Conservation (phyloP, 148 eudicot species). For the Polygonum aviculare region DNA sequence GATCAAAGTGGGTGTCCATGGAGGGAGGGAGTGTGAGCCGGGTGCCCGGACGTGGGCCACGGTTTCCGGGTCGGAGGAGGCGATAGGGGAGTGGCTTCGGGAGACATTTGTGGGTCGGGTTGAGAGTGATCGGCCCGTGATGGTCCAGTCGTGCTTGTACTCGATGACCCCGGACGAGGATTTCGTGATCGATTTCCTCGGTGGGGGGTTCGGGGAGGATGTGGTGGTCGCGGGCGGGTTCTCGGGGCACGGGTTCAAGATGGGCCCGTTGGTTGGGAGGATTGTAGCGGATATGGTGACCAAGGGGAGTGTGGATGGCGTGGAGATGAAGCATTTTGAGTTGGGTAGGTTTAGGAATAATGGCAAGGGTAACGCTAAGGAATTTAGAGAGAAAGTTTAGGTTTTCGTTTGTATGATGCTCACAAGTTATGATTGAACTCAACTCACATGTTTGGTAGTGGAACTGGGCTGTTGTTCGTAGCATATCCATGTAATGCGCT, state of each 20-base stretch:
- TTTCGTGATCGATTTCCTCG: conserved; percentile 32
- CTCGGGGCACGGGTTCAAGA: conserved; percentile 96
- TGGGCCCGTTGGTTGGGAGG: conserved; percentile 76
- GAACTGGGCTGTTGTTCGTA: too few relatives aligned
- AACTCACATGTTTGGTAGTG: too few relatives aligned
- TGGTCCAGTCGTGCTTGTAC: conserved; percentile 69
- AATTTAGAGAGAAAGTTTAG: conserved; percentile 51
- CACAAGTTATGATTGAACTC: too few relatives aligned
- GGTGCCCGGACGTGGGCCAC: conserved; percentile 49
- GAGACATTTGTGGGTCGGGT: conserved; percentile 43
- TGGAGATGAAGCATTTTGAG: conserved; percentile 47
- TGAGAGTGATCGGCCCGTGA: conserved; percentile 38
- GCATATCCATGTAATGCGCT: too few relatives aligned
- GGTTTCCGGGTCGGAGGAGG: conserved; percentile 14
- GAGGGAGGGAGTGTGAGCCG: conserved; percentile 57
- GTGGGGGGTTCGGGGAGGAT: conserved; percentile 67
- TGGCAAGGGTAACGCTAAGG: conserved; percentile 57
- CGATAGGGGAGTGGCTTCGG: conserved; percentile 42
- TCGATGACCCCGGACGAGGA: too few relatives aligned
- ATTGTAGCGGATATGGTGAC: conserved; percentile 46
- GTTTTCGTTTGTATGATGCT: too few relatives aligned
- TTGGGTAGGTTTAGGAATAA: conserved; percentile 55
- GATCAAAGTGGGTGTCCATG: conserved; percentile 59
- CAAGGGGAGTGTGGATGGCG: conserved; percentile 39
- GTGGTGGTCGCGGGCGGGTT: conserved; percentile 82